phyloP scores from a whole-genome alignment of 352 stramenopile genomes.

The Globisporangium parvum region DNA sequence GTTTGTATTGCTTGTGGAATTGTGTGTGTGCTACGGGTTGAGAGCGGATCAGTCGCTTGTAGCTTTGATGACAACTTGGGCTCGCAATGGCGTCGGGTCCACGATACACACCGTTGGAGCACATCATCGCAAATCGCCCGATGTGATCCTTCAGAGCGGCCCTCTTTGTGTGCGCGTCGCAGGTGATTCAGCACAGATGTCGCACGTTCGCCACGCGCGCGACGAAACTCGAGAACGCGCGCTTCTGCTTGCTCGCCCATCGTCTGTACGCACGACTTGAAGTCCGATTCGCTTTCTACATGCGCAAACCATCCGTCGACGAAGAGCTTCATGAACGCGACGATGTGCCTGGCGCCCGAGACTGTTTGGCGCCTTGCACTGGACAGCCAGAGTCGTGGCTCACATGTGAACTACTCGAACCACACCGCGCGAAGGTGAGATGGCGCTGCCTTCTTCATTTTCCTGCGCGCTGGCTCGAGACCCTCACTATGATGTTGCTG shows the following conservation, averaged over 20 bases:
- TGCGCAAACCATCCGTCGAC: background rate
- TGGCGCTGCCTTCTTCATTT: background rate
- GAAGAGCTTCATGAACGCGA: constrained; percentile 5
- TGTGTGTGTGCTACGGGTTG: background rate
- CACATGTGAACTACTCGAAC: constrained; percentile 4
- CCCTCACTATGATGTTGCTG: background rate
- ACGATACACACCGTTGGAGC: background rate
- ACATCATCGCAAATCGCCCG: background rate
- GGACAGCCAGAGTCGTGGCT: constrained; percentile 4
- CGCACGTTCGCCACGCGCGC: background rate
- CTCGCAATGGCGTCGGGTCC: background rate
- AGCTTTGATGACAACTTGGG: background rate
- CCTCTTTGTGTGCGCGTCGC: background rate
- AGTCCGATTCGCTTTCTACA: background rate
- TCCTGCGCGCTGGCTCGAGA: background rate
- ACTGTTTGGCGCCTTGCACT: constrained; percentile 2
- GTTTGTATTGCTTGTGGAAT: background rate
- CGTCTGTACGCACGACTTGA: background rate
- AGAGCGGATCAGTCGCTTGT: background rate
- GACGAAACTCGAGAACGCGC: background rate
- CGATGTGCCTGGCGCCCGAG: background rate
- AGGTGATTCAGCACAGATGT: constrained; percentile 4
- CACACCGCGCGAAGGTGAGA: background rate
- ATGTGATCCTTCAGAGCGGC: background rate
- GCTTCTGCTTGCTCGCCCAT: background rate